phyloP scores from a whole-genome alignment of 2,329 filamentous ascomycete genomes.

The Beauveria caledonica region DNA sequence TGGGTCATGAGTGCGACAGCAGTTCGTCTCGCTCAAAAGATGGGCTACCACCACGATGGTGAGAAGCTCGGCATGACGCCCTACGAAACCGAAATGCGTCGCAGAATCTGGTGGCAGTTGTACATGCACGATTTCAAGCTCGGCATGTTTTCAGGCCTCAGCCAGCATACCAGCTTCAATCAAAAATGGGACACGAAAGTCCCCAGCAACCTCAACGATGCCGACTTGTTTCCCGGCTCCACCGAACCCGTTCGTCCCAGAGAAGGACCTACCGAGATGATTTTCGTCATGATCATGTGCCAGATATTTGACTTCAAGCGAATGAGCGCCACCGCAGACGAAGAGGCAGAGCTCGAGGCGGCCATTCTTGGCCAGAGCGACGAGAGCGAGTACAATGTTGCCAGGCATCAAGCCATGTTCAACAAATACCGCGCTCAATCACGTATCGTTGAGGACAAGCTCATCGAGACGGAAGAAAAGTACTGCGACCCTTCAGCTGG shows the following conservation, averaged over 20 bases:
- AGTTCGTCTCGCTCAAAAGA: conserved; percentile 57
- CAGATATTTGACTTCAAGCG: conserved; percentile 39
- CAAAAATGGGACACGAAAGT: conserved; percentile 48
- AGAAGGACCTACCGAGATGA: conserved; percentile 54
- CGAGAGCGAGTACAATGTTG: conserved; percentile 21
- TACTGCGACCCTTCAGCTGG: conserved; percentile 45
- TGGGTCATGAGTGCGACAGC: conserved; percentile 55
- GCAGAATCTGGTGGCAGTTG: conserved; percentile 60
- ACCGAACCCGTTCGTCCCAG: conserved; percentile 41
- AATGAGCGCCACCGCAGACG: conserved; percentile 26
- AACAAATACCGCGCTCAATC: conserved; percentile 35
- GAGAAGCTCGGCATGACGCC: conserved; percentile 46
- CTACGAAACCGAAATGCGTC: conserved; percentile 60
- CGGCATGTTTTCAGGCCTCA: conserved; percentile 49
- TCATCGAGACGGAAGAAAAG: conserved; percentile 39
- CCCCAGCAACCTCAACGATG: conserved; percentile 51
- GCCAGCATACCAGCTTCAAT: conserved; percentile 35
- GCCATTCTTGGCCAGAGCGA: conserved; percentile 39
- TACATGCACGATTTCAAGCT: conserved; percentile 49
- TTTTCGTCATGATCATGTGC: conserved; percentile 43
- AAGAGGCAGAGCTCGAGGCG: conserved; percentile 37
- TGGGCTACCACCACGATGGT: conserved; percentile 58
- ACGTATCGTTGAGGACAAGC: conserved; percentile 31
- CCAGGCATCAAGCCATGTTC: conserved; percentile 24
- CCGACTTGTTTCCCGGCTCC: conserved; percentile 46